Conservation (phyloP, 176 grass and related monocot genomes). For the Zoysia japonica region DNA sequence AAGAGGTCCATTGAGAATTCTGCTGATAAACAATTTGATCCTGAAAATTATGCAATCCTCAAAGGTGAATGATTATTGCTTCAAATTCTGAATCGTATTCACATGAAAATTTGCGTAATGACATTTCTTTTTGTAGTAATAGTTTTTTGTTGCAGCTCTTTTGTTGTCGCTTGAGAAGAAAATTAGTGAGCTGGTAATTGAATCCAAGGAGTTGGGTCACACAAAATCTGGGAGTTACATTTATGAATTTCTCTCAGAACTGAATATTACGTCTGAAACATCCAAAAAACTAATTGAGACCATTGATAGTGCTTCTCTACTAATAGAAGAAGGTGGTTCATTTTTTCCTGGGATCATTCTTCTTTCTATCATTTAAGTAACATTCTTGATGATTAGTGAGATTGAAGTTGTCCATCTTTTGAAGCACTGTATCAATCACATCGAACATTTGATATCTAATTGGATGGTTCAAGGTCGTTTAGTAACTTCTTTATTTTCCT, state of each 20-base stretch:
- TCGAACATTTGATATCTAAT: conserved; percentile 21
- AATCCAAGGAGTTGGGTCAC: conserved; percentile 83
- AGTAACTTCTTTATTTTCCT: conserved; percentile 30
- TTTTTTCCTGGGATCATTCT: conserved; percentile 8
- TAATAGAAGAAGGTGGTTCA: conserved; percentile 87
- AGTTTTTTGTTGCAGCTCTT: conserved; percentile 62
- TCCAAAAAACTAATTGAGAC: conserved; percentile 91
- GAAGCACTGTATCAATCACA: conserved; percentile 16
- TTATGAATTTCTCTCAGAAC: conserved; percentile 88
- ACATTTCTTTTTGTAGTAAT: conserved; percentile 24
- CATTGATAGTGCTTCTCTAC: conserved; percentile 81
- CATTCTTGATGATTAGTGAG: conserved; percentile 25
- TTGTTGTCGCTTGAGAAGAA: conserved; percentile 86
- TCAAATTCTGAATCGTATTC: neutral
- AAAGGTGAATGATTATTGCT: conserved; percentile 53
- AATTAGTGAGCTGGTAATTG: conserved; percentile 68
- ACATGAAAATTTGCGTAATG: conserved; percentile 18
- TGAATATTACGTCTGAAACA: conserved; percentile 88
- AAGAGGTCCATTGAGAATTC: conserved; percentile 71
- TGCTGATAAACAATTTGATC: conserved; percentile 87
- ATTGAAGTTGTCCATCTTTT: conserved; percentile 2
- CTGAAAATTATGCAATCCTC: conserved; percentile 98
- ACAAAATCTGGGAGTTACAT: conserved; percentile 81
- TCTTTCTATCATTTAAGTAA: conserved; percentile 22
- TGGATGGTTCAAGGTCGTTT: conserved; percentile 22